phyloP scores from a whole-genome alignment of 2,329 filamentous ascomycete species.

The Magnaporthiopsis rhizophila region DNA sequence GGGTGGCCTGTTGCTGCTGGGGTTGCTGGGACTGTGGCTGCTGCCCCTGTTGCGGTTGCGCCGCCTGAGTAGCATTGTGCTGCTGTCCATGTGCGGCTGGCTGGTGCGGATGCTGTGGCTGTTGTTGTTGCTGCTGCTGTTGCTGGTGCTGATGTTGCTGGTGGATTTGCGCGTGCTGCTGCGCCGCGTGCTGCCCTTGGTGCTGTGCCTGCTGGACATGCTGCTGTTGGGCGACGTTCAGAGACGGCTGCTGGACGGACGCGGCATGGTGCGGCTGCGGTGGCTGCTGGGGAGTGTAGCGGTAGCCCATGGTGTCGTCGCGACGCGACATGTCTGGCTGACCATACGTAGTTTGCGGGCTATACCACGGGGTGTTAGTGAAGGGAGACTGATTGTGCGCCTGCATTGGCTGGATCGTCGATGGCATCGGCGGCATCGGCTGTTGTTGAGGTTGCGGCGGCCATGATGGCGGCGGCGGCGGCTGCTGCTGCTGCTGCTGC shows the following conservation, averaged over 20 bases:
- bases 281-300: conserved; percentile 20
- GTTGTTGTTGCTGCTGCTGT: conserved; percentile 23
- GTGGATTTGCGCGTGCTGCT: conserved; percentile 15
- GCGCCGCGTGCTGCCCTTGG: conserved; percentile 21
- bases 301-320: conserved; percentile 20
- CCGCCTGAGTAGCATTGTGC: conserved; percentile 19
- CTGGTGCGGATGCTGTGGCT: conserved; percentile 25
- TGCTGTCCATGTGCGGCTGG: conserved; percentile 18
- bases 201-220: conserved; percentile 28
- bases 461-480: conserved; percentile 10
- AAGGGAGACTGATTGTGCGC: conserved; percentile 19
- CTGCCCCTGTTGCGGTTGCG: conserved; percentile 23
- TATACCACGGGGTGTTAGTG: conserved; percentile 32
- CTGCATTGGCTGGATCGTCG: conserved; percentile 16
- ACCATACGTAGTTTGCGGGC: conserved; percentile 33
- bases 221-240: conserved; percentile 27
- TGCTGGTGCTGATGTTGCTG: conserved; percentile 26
- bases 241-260: conserved; percentile 25
- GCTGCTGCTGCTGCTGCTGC: conserved; percentile 10
- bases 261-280: conserved; percentile 23
- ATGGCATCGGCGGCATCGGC: conserved; percentile 19
- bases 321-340: conserved; percentile 34
- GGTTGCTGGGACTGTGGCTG: conserved; percentile 28
- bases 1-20: conserved; percentile 20
- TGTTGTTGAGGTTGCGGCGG: conserved; percentile 17